Base-by-base conservation (phyloP, 352 stramenopile species). In the Peronospora belbahrii region DNA sequence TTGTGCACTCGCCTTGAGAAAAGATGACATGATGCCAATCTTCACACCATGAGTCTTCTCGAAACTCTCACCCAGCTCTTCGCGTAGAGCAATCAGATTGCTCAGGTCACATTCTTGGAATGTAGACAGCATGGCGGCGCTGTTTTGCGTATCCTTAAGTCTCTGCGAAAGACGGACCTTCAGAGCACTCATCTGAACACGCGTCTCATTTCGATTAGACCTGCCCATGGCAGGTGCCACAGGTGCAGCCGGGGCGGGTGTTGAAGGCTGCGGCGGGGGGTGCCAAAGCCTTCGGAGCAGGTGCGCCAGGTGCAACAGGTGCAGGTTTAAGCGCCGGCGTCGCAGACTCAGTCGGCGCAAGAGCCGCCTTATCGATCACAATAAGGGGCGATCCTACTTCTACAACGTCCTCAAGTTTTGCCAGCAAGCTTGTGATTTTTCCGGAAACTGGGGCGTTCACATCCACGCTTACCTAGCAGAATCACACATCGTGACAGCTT, bases 61-160 rank as follows among this genome's bases (percentile, higher is more conserved):
- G 54, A 99, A 99, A 32, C 83, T 82, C 7, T 94, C 81, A 46
- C 93, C 90, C 22, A 96, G 73, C 37, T 94, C 85, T 17, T 94
- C 85, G 41, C 91, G 81, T 28, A 97, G 59, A 55, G 91, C 91
- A 50, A 98, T 95, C n/a, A 99, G 74, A 43, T 92, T 94, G 34
- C 86, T 80, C 74, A 99, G 88, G 63, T 99, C 96, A 46, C 85
- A 94, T 70, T 99, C 96, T 67, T 99, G 96, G 80, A 99, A 99
- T 34, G 96, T 99, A 13, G 95, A 98, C 8, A 99, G 79, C 85
- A 98, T 98, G 22, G 97, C 97, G 17, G 95, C 94, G 17, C 88
- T 94, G 72, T 98, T 98, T 80, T 99, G 96, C 22, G 94, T 95
- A 57, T 98, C 95, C 65, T 99, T 98, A 39, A 98, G 80, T 36